Evolutionary conservation across 2,329 filamentous ascomycete species (phyloP), one percentile per base, ranked within the genome.

Genomic region (Aspergillus candidus): DNA sequence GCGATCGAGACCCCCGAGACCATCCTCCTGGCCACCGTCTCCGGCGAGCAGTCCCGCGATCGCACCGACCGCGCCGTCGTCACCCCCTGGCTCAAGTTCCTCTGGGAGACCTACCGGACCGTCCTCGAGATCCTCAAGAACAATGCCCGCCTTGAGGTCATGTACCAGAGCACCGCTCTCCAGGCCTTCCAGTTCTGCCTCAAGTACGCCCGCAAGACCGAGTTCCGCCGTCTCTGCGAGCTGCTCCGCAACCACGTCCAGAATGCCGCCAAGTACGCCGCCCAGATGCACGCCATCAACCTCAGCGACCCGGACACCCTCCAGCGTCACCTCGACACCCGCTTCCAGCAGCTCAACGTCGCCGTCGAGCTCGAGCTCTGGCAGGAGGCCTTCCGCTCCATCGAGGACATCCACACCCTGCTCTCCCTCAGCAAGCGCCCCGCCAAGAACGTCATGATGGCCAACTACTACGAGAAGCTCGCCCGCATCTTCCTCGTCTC

Each of bases 391-490:
- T 98, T 98, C 85, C 87, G 93, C 69, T 96, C 89, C 63, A 91
- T 98, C 39, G 93, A 98, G 73, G 93, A 98, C 66, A 97, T 97
- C 57, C 93, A 98, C 74, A 97, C 90, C 40, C 81, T 98, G 43
- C 82, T 98, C 56, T 97, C 85, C 74, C 79, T 97, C 58, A 97
- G 91, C 84, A 97, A 97, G 80, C 87, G 93, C 44, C 90, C 90
- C 32, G 85, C 93, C 43, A 97, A 97, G 84, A 96, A 96, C 68
- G 78, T 96, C 65, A 97, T 98, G 93, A 98, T 98, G 93, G 93
- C 93, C 72, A 98, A 97, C 76, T 98, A 98, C 79, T 98, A 97
- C 72, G 93, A 98, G 78, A 97, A 97, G 75, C 83, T 98, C 46
- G 96, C 93, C 33, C 83, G 90, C 53, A 98, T 98, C 68, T 98